Conservation (phyloP, 1,139 yeast genomes). For the Geotrichum citri-aurantii region DNA sequence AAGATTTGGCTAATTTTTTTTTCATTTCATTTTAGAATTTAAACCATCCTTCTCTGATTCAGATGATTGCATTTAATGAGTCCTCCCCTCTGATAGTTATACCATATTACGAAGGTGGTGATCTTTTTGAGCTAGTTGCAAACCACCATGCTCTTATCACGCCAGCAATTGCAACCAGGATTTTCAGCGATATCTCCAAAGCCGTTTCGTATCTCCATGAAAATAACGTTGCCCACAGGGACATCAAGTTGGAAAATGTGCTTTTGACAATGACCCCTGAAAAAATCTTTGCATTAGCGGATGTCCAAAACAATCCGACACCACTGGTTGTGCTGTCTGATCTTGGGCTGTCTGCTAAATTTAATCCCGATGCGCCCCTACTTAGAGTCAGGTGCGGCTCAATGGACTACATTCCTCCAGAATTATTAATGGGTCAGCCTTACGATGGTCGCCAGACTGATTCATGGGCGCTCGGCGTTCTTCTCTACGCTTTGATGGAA, state of each 20-base stretch:
- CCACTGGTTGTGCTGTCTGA: slow-evolving; percentile 69
- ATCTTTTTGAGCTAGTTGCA: slow-evolving; percentile 59
- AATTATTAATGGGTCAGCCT: slow-evolving; percentile 78
- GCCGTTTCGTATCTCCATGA: slow-evolving; percentile 73
- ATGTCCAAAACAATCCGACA: slow-evolving; percentile 22
- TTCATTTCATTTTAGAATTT: slow-evolving; percentile 22
- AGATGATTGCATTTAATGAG: slow-evolving; percentile 35
- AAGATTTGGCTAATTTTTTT: slow-evolving; percentile 32
- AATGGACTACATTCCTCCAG: slow-evolving; percentile 94
- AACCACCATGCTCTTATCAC: slow-evolving; percentile 30
- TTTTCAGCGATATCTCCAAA: slow-evolving; percentile 61
- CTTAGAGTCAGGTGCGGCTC: slow-evolving; percentile 89
- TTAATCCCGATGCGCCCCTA: slow-evolving; percentile 54
- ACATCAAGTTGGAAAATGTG: slow-evolving; percentile 67
- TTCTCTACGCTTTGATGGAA: slow-evolving; percentile 77
- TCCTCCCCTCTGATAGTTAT: slow-evolving; percentile 49
- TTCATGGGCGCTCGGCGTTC: slow-evolving; percentile 90
- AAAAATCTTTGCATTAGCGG: not conserved
- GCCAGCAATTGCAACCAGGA: slow-evolving; percentile 40
- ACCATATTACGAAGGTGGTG: slow-evolving; percentile 81
- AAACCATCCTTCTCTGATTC: slow-evolving; percentile 42
- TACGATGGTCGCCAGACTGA: slow-evolving; percentile 89
- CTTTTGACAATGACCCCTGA: not conserved
- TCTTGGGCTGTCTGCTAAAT: slow-evolving; percentile 74
- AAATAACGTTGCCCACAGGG: slow-evolving; percentile 70